A percentile compares a stretch with the other conserved stretches of the same genome.
Evolutionary conservation across 192 early-diverging fungal species (phyloP).

Genomic region (Podila epigama): DNA sequence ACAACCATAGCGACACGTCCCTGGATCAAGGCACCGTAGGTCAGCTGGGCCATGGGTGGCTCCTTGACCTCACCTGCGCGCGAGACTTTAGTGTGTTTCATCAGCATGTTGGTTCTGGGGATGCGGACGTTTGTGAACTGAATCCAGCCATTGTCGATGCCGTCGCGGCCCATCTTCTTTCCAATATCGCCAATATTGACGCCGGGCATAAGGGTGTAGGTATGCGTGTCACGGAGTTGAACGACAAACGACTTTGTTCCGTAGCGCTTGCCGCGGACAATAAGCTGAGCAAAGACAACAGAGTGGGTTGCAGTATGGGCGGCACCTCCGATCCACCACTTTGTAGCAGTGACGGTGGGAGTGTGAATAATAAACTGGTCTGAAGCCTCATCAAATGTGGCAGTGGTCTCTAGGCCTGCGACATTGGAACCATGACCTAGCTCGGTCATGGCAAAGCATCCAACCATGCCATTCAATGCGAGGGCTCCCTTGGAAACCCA

Average conservation of each 20-base stretch:
- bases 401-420: slow-evolving; percentile 88
- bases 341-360: slow-evolving; percentile 79
- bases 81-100: slow-evolving; percentile 89
- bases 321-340: slow-evolving; percentile 97
- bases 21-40: slow-evolving; percentile 86
- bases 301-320: slow-evolving; percentile 85
- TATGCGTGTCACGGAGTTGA: slow-evolving; percentile 81
- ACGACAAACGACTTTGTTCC: slow-evolving; percentile 91
- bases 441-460: slow-evolving; percentile 93
- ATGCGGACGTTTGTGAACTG: slow-evolving; percentile 91
- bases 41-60: slow-evolving; percentile 80
- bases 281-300: slow-evolving; percentile 83
- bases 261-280: slow-evolving; percentile 79
- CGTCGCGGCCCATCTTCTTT: slow-evolving; percentile 91
- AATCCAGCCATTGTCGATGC: slow-evolving; percentile 92
- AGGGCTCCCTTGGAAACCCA: slow-evolving; percentile 84
- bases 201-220: slow-evolving; percentile 79
- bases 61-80: slow-evolving; percentile 78
- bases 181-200: slow-evolving; percentile 91
- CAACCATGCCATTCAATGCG: slow-evolving; percentile 79
- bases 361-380: slow-evolving; percentile 84
- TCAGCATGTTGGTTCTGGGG: slow-evolving; percentile 88
- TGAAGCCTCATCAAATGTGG: slow-evolving; percentile 76
- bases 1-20: slow-evolving; percentile 82
- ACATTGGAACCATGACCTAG: slow-evolving; percentile 85